Evolutionary conservation across 2,329 filamentous ascomycete species (phyloP).

Genomic region (Beauveria bassiana): DNA sequence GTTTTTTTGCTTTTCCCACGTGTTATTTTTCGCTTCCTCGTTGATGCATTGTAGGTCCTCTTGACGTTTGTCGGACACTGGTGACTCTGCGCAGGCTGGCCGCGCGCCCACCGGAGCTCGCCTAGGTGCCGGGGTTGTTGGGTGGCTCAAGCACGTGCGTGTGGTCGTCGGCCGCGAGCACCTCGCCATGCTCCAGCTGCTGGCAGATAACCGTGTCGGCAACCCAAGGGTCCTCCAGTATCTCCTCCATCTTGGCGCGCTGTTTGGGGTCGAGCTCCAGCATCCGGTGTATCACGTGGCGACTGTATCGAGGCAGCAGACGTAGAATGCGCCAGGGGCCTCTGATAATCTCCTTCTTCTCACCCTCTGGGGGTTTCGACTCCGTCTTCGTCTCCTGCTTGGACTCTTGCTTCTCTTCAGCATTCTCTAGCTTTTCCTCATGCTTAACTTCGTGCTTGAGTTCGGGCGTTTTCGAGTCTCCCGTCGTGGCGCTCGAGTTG

Average conservation of each 20-base stretch:
- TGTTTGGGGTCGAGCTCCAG: slow-evolving; percentile 78
- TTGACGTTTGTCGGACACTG: neutral
- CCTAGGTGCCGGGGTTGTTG: slow-evolving; percentile 27
- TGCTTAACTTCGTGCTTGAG: neutral
- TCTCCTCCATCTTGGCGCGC: slow-evolving; percentile 77
- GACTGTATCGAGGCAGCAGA: slow-evolving; percentile 78
- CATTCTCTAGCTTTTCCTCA: slow-evolving; percentile 21
- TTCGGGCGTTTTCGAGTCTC: slow-evolving; percentile 5
- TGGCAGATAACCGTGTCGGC: slow-evolving; percentile 74
- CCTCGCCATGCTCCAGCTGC: slow-evolving; percentile 61
- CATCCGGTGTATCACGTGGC: slow-evolving; percentile 88
- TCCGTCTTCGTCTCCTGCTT: slow-evolving; percentile 15
- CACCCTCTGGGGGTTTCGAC: slow-evolving; percentile 19
- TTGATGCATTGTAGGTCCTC: neutral
- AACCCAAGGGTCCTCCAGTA: slow-evolving; percentile 87
- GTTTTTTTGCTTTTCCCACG: neutral
- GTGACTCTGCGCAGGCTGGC: neutral
- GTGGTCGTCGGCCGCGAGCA: slow-evolving; percentile 69
- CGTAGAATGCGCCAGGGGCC: slow-evolving; percentile 87
- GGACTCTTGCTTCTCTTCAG: slow-evolving; percentile 20
- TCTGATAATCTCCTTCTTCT: slow-evolving; percentile 72
- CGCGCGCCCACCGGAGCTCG: neutral
- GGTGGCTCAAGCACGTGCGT: slow-evolving; percentile 78
- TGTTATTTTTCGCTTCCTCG: slow-evolving; percentile 1
- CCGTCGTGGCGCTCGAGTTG: neutral